Evolutionary conservation across 805 yeast genomes (phyloP), one percentile per base, ranked within the genome.

Genomic region (Saccharomycopsis sp.): DNA sequence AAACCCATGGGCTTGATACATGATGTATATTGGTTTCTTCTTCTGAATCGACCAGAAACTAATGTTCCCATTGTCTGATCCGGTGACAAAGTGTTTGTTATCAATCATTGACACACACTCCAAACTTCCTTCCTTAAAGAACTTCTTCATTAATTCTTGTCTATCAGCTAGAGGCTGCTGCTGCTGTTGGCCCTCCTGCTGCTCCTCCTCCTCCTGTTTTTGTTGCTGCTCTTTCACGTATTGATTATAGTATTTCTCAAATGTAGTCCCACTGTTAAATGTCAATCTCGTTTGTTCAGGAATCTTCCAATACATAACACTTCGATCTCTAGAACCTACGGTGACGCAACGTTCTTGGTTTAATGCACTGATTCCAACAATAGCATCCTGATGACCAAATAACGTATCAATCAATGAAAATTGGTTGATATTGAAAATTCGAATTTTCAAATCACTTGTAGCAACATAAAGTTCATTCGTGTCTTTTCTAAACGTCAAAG

Each of bases 301-400:
- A 53, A 93, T 87, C 61, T 93, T 93, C 98, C 98, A 93, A 56
- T 85, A 69, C 81, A 94, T 83, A 7, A 90, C 96, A 4, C 96
- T 85, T 56, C 94, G 80, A 64, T 93, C 98, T 55, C 97, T 77
- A 2, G 95, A 73, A 14, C 98, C 98, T 26, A 90, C 97, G 21
- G 95, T 86, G 14, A 93, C 89, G 68, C 98, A 93, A 47, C 96
- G 77, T 59, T 93, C 97, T 61, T 80, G 79, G 7, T 77, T 75
- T 50, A 93, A 67, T 0, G 97, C 87, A 19, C 87, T 67, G 43
- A 93, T 81, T 57, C 81, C 97, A 35, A 75, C 73, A 37, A 90
- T 89, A 44, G 76, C 68, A 59, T 93, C 98, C 66, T 93, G 97
- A 64, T 93, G 98, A 2, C 98, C 98, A 60, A 86, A 93, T 38